These are phyloP conservation scores for Aegilops umbellulata DNA, from an alignment of 176 grass and related monocot genomes.

Conservation along the genomic window DNA sequence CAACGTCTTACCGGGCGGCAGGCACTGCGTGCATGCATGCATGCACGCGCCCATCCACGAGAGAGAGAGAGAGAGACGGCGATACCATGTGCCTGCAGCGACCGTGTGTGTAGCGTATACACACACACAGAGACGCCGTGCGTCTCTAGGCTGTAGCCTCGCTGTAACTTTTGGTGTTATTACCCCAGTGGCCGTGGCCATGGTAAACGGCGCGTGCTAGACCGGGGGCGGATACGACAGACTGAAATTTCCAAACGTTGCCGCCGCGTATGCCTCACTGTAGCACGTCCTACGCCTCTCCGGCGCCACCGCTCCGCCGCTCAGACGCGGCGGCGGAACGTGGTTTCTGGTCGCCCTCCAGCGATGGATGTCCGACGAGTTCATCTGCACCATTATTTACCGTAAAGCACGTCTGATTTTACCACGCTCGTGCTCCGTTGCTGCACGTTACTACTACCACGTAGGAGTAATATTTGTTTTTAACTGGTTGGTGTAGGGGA, in stretches of 20 bases:
- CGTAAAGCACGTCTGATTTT: background rate
- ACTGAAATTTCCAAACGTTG: background rate
- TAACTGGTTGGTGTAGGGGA: background rate
- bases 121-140: background rate
- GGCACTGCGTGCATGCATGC: background rate
- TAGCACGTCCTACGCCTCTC: background rate
- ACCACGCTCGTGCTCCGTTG: background rate
- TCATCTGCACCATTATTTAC: too few relatives aligned
- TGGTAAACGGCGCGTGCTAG: background rate
- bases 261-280: background rate
- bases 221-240: constrained; percentile 10
- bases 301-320: background rate
- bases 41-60: background rate
- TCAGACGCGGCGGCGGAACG: background rate
- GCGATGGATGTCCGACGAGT: too few relatives aligned
- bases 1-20: background rate
- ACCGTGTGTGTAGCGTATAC: background rate
- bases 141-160: constrained; percentile 14
- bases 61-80: background rate
- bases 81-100: constrained; percentile 6
- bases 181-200: background rate
- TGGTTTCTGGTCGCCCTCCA: too few relatives aligned
- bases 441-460: background rate
- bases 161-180: constrained; percentile 29
- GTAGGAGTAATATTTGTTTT: too few relatives aligned